Evolutionary conservation across 352 stramenopile species (phyloP), one percentile per base, ranked within the genome.

Genomic region (Aphanomyces astaci): DNA sequence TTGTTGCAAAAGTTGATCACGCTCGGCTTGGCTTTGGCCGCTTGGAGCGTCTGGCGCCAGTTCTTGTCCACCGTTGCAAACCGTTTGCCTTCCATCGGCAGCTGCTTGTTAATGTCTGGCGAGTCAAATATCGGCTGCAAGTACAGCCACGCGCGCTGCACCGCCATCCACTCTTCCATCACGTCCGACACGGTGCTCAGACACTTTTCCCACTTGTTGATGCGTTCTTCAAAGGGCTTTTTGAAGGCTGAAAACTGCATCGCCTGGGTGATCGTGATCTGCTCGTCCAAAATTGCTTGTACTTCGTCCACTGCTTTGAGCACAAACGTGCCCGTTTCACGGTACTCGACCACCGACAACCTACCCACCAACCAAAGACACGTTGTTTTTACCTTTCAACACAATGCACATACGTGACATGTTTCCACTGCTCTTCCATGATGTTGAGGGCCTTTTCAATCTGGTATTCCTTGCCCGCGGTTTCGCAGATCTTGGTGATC

Each of bases 191-290:
- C 87, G 0, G 87, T 87, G 52, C 81, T 93, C 3, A 98, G 77
- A 2, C 85, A 94, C 15, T 75, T 77, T 57, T 97, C 88, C 93
- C 94, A 98, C 17, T 88, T 73, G 30, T 92, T 94, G 52, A 98
- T 98, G 1, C 88, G 77, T 52, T 97, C 90, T 68, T 97, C 91
- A 52, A 98, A 98, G 0, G 92, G 92, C 15, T 94, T 95, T 72
- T 98, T 98, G 74, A 98, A 98, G 0, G 90, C 81, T 1, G 88
- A 97, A 66, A 98, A 98, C 71, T 95, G 89, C 94, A 98, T 98
- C 25, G 92, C 90, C 65, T 98, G 91, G 0, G 92, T 97, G 40
- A 91, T 98, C 0, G 92, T 98, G 72, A 98, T 96, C 69, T 98
- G 94, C 69, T 98, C 94, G 48, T 98, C 94, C 0, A 98, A 75